Evolutionary conservation across 2,329 filamentous ascomycete species (phyloP).

Genomic region (Talaromyces sp.): DNA sequence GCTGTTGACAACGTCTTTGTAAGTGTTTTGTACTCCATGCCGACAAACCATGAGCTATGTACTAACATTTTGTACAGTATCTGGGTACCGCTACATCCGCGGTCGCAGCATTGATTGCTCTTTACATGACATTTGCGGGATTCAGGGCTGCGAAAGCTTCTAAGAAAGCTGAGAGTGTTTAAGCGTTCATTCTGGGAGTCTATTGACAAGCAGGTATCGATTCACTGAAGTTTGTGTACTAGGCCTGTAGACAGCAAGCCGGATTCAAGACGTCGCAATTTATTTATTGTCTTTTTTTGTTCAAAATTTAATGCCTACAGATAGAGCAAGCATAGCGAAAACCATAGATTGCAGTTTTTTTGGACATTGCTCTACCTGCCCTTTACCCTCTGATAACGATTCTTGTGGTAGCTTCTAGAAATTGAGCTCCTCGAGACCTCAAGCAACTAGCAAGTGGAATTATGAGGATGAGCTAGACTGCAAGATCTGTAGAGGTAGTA

Average conservation of each 20-base stretch:
- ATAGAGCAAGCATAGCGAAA: neutral
- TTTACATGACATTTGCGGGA: constrained; percentile 4
- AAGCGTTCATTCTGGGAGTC: neutral
- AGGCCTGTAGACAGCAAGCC: neutral
- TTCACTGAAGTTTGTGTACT: neutral
- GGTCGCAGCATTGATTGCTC: constrained; percentile 7
- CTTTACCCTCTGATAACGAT: neutral
- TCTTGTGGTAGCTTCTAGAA: neutral
- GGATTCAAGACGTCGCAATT: neutral
- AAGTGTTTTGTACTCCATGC: neutral
- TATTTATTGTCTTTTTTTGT: neutral
- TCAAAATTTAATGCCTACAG: neutral
- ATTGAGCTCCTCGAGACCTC: neutral
- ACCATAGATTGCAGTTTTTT: neutral
- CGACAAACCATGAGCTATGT: neutral
- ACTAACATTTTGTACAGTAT: constrained; percentile 2
- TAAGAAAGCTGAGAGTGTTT: constrained; percentile 2
- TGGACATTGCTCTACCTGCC: neutral
- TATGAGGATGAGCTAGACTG: neutral
- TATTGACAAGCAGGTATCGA: neutral
- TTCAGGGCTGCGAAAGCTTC: neutral
- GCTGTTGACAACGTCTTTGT: constrained; percentile 11
- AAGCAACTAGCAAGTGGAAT: neutral
- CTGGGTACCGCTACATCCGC: constrained; percentile 10
- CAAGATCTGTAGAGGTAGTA: neutral